phyloP scores from a whole-genome alignment of 805 yeast species.

The Metschnikowia matae region DNA sequence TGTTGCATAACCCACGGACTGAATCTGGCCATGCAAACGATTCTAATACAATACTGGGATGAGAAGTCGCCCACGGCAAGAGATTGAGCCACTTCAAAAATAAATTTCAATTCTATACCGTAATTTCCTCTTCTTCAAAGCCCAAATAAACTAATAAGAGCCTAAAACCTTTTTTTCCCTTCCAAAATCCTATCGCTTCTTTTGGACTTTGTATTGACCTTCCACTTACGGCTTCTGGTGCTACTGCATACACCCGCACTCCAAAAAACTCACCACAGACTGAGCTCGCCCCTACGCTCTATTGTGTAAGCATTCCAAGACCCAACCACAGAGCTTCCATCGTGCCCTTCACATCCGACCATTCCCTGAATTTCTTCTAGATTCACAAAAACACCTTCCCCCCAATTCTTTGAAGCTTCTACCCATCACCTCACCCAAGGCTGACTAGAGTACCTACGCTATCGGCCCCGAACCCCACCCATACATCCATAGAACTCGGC shows the following conservation, averaged over 20 bases:
- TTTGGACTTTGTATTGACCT: neutral
- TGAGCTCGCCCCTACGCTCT: conserved; percentile 4
- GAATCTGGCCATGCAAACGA: neutral
- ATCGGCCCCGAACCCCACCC: neutral
- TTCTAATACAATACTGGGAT: neutral
- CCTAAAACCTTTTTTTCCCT: too few species aligned
- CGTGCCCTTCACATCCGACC: neutral
- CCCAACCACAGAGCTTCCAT: neutral
- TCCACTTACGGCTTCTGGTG: neutral
- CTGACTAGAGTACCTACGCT: neutral
- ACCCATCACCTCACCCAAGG: neutral
- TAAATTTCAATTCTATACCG: neutral
- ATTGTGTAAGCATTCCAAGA: conserved; percentile 1
- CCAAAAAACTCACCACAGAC: conserved; percentile 5
- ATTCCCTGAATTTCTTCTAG: neutral
- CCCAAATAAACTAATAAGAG: neutral
- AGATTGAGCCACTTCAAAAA: neutral
- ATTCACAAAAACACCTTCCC: neutral
- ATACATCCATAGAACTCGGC: neutral
- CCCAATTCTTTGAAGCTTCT: neutral
- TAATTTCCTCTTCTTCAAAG: neutral
- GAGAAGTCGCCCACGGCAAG: neutral
- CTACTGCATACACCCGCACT: conserved; percentile 2
- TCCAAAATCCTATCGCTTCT: too few species aligned
- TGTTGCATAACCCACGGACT: neutral